Evolutionary conservation across 768 basidiomycete genomes (phyloP).

Genomic region (Rhizopogon vulgaris): DNA sequence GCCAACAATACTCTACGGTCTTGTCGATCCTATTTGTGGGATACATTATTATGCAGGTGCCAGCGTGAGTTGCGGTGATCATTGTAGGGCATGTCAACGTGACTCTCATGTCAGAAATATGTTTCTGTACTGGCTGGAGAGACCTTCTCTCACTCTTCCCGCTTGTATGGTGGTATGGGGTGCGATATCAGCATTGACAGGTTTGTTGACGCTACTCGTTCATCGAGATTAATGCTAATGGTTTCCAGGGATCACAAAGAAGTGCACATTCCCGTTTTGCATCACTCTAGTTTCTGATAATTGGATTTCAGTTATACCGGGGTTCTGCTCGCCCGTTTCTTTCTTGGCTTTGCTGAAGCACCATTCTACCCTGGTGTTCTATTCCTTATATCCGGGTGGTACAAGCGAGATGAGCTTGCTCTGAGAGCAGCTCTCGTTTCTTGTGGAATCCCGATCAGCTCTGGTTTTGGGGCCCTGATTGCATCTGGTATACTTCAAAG

Average conservation of each 20-base stretch:
- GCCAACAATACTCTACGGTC: conserved; percentile 17
- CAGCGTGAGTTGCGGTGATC: conserved; percentile 3
- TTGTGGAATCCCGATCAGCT: conserved; percentile 40
- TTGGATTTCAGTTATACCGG: conserved; percentile 5
- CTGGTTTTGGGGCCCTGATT: conserved; percentile 43
- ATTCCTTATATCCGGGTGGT: conserved; percentile 32
- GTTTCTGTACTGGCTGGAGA: conserved; percentile 23
- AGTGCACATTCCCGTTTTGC: background rate
- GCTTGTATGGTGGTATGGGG: conserved; percentile 28
- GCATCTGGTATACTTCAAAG: conserved; percentile 36
- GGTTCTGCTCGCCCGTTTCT: conserved; percentile 32
- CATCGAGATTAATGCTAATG: background rate
- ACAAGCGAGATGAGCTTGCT: conserved; percentile 32
- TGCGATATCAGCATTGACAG: conserved; percentile 31
- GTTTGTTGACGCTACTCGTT: conserved; percentile 8
- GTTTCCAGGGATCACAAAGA: background rate
- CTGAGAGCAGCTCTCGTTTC: conserved; percentile 33
- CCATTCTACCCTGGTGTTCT: conserved; percentile 23
- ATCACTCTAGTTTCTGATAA: background rate
- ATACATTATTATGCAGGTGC: conserved; percentile 21
- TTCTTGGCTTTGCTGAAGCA: conserved; percentile 33
- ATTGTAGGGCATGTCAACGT: background rate
- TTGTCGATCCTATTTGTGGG: conserved; percentile 19
- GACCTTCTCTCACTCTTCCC: conserved; percentile 22
- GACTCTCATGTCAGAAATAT: conserved; percentile 14